Conservation (phyloP, 495 filamentous ascomycete genomes). For the Podospora sp. region DNA sequence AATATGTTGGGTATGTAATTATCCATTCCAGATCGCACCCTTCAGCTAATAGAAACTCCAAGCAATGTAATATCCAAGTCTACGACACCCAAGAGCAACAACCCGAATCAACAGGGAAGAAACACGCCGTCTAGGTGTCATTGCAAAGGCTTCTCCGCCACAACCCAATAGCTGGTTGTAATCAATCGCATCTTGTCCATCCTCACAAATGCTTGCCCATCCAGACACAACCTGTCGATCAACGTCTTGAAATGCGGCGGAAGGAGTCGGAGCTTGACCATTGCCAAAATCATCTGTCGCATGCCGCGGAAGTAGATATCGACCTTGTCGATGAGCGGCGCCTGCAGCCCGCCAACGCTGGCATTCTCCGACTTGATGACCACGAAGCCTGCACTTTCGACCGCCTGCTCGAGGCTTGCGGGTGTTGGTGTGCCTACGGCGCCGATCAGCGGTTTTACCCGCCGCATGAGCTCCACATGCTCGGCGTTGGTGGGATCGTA, state of each 20-base stretch:
- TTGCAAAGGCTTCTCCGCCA: constrained; percentile 57
- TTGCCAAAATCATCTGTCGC: constrained; percentile 54
- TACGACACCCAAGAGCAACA: too few relatives aligned
- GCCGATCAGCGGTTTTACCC: constrained; percentile 65
- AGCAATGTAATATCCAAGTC: too few relatives aligned
- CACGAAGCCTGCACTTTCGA: constrained; percentile 56
- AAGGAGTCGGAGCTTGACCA: constrained; percentile 56
- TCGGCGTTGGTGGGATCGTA: constrained; percentile 58
- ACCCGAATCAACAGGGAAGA: too few relatives aligned
- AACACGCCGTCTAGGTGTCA: too few relatives aligned
- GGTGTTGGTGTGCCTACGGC: constrained; percentile 66
- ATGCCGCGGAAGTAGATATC: constrained; percentile 63
- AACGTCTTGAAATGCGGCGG: constrained; percentile 64
- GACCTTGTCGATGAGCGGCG: constrained; percentile 62
- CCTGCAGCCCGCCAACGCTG: constrained; percentile 59
- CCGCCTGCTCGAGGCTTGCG: constrained; percentile 52
- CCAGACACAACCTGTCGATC: constrained; percentile 63
- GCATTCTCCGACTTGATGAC: constrained; percentile 60
- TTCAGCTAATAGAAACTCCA: too few relatives aligned
- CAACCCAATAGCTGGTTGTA: constrained; percentile 63
- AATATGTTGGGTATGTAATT: too few relatives aligned
- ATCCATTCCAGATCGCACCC: too few relatives aligned
- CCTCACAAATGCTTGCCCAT: constrained; percentile 64
- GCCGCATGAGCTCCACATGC: constrained; percentile 60
- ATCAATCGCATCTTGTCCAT: constrained; percentile 64